Conservation (phyloP, 148 eudicot species). For the Cornus kousa region DNA sequence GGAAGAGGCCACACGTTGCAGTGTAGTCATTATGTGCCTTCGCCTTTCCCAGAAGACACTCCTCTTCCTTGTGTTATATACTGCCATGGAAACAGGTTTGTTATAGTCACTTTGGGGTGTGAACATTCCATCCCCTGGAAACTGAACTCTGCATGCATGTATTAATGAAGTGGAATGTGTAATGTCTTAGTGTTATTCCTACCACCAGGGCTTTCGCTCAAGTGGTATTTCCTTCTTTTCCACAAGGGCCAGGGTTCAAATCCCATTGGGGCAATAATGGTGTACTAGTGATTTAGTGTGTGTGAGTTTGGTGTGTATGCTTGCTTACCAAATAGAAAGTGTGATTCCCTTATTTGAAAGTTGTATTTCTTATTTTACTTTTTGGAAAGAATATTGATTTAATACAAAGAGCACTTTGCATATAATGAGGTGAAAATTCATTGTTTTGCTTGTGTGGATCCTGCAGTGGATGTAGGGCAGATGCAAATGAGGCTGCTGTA, state of each 20-base stretch:
- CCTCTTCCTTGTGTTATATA: conserved; percentile 87
- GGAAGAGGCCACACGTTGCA: conserved; percentile 69
- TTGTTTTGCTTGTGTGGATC: conserved; percentile 5
- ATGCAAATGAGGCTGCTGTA: conserved; percentile 91
- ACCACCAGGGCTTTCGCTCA: too few relatives aligned
- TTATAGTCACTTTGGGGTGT: not conserved
- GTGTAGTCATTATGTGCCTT: conserved; percentile 88
- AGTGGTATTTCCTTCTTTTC: too few relatives aligned
- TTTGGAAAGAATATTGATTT: too few relatives aligned
- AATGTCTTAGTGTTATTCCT: not conserved
- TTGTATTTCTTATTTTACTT: too few relatives aligned
- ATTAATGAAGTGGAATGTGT: not conserved
- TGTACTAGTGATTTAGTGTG: too few relatives aligned
- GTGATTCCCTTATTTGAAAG: too few relatives aligned
- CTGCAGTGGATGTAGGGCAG: conserved; percentile 87
- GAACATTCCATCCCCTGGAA: not conserved
- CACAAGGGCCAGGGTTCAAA: too few relatives aligned
- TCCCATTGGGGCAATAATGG: too few relatives aligned
- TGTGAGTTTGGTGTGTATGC: too few relatives aligned
- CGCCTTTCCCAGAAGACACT: conserved; percentile 53
- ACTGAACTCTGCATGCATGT: not conserved
- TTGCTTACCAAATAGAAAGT: too few relatives aligned
- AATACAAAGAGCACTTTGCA: not conserved
- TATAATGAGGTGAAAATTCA: not conserved
- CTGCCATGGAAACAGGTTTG: conserved; percentile 94